Conservation (phyloP, 495 filamentous ascomycete genomes). For the Lasiosphaeria ovina region DNA sequence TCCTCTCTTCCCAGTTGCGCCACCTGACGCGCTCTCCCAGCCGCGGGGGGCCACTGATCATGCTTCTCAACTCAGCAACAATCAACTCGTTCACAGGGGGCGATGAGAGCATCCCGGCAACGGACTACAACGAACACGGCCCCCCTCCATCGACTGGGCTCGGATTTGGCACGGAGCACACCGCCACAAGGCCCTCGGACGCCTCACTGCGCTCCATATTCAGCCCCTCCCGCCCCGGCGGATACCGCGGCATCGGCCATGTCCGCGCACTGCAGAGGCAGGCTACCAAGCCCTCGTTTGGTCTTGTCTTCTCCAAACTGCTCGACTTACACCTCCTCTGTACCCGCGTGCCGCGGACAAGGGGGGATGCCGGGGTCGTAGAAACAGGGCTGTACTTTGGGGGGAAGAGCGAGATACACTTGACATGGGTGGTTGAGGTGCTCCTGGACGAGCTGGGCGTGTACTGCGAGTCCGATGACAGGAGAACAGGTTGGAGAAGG, state of each 20-base stretch:
- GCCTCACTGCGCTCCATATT: not conserved
- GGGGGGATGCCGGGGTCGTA: conserved; percentile 20
- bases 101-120: not conserved
- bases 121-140: not conserved
- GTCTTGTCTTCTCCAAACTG: conserved; percentile 42
- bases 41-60: conserved; percentile 30
- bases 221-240: not conserved
- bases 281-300: conserved; percentile 42
- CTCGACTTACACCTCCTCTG: conserved; percentile 46
- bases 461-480: conserved; percentile 11
- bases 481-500: conserved; percentile 11
- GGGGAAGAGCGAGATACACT: conserved; percentile 10
- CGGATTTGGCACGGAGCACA: not conserved
- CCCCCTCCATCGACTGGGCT: conserved; percentile 25
- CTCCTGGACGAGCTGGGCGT: conserved; percentile 43
- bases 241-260: not conserved
- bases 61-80: conserved; percentile 44
- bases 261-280: not conserved
- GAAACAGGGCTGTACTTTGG: not conserved
- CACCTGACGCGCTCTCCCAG: conserved; percentile 25
- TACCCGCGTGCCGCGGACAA: conserved; percentile 34
- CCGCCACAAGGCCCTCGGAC: not conserved
- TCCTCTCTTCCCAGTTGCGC: conserved; percentile 35
- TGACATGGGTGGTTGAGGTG: conserved; percentile 44
- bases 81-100: not conserved